Evolutionary conservation across 2,329 filamentous ascomycete genomes (phyloP).

Genomic region (Colletotrichum sp.): DNA sequence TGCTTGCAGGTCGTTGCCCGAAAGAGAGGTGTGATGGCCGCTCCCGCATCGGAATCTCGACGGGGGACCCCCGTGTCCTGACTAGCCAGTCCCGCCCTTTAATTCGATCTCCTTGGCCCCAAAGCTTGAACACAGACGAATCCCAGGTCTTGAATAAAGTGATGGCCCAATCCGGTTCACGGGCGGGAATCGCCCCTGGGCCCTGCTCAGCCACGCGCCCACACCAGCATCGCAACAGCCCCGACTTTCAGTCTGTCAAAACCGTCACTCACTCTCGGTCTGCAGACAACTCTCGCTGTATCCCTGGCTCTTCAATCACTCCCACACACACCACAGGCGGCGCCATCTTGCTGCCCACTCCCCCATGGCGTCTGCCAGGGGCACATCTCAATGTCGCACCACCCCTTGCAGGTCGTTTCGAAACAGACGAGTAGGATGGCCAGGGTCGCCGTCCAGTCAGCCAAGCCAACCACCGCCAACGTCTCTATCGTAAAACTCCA

Average conservation of each 20-base stretch:
- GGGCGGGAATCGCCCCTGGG: not conserved
- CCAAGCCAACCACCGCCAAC: constrained; percentile 9
- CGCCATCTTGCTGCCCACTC: not conserved
- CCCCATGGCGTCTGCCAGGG: not conserved
- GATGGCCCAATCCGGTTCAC: constrained; percentile 1
- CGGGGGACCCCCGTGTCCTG: constrained; percentile 3
- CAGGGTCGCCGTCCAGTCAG: not conserved
- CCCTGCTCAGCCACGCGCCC: not conserved
- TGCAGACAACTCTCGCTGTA: not conserved
- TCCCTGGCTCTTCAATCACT: not conserved
- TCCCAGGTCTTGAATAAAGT: constrained; percentile 14
- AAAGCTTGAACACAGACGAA: constrained; percentile 3
- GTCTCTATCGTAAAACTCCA: not conserved
- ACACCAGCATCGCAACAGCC: not conserved
- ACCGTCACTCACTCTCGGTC: not conserved
- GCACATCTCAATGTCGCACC: constrained; percentile 1
- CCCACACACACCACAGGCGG: not conserved
- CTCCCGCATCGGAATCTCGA: not conserved
- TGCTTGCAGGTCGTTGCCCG: constrained; percentile 1
- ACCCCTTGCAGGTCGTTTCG: constrained; percentile 13
- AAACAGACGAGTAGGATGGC: not conserved
- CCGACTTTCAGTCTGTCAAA: not conserved
- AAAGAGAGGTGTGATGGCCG: not conserved
- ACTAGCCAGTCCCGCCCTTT: constrained; percentile 13
- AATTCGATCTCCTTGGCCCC: constrained; percentile 5